These are phyloP conservation scores for Pogostemon cablin DNA, from an alignment of 257 asterid species.

Conservation along the genomic window DNA sequence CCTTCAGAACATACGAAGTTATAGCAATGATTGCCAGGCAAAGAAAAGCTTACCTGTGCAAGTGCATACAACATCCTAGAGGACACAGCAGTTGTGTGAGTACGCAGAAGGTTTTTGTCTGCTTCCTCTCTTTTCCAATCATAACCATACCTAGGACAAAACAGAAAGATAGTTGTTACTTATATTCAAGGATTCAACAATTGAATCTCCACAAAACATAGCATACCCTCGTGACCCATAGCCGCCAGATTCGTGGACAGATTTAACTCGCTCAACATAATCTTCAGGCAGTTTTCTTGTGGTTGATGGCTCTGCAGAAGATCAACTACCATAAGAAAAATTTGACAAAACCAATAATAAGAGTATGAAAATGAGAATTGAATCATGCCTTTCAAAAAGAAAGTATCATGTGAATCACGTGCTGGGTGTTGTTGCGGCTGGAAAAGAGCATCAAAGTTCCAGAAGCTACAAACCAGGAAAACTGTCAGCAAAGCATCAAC, in stretches of 20 bases:
- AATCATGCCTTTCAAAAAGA: conserved; percentile 80
- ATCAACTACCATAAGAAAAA: conserved; percentile 33
- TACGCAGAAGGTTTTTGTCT: conserved; percentile 89
- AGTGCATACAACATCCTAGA: conserved; percentile 89
- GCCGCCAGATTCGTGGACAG: conserved; percentile 90
- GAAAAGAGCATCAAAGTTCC: conserved; percentile 99
- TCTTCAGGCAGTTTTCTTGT: conserved; percentile 86
- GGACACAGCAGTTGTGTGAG: conserved; percentile 99
- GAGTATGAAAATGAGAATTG: conserved; percentile 28
- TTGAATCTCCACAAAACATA: conserved; percentile 14
- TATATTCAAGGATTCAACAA: conserved; percentile 24
- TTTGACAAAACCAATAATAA: conserved; percentile 8
- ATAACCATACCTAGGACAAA: conserved; percentile 67
- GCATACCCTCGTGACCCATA: conserved; percentile 94
- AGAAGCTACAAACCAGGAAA: conserved; percentile 60
- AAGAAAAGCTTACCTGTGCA: conserved; percentile 67
- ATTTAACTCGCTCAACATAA: conserved; percentile 85
- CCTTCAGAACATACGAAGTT: not conserved
- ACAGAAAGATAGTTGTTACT: conserved; percentile 8
- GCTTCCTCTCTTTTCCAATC: conserved; percentile 99
- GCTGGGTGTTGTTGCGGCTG: conserved; percentile 99
- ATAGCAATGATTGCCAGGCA: conserved; percentile 2
- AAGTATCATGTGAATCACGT: conserved; percentile 98
- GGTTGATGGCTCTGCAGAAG: conserved; percentile 71
- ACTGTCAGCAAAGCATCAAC: not conserved